Conservation (phyloP, 1,284 basidiomycete genomes). For the Rhodotorula sp. region DNA sequence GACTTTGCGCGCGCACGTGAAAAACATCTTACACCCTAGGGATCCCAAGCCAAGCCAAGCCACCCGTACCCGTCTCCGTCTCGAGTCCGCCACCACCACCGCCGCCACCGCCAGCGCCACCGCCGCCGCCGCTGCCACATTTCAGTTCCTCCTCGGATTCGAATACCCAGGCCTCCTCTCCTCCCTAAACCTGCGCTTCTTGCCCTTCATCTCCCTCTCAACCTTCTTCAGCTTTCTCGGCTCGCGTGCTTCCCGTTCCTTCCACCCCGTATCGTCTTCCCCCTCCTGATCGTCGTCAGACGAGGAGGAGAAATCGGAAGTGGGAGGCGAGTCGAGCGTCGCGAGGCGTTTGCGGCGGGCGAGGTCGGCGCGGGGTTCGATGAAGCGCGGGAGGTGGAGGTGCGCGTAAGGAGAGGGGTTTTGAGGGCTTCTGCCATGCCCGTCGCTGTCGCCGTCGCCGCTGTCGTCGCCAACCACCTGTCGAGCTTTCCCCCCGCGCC, state of each 20-base stretch:
- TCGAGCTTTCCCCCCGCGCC: not conserved
- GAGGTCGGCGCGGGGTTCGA: conserved; percentile 23
- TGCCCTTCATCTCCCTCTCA: conserved; percentile 7
- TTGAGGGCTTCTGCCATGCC: too few species aligned
- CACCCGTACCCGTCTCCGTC: too few species aligned
- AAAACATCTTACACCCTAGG: too few species aligned
- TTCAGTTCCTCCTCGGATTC: conserved; percentile 26
- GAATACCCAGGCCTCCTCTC: conserved; percentile 23
- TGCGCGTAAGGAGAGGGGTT: not conserved
- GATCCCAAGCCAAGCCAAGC: too few species aligned
- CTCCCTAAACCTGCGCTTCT: conserved; percentile 15
- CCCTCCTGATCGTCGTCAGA: not conserved
- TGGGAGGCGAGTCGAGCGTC: conserved; percentile 13
- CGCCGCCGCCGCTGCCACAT: too few species aligned
- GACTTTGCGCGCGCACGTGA: too few species aligned
- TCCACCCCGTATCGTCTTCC: not conserved
- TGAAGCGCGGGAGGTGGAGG: conserved; percentile 9
- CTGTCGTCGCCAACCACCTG: not conserved
- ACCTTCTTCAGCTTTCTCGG: not conserved
- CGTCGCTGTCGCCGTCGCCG: not conserved
- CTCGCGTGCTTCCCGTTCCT: not conserved
- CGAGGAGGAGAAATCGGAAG: conserved; percentile 12
- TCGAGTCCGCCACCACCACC: too few species aligned
- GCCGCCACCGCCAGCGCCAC: too few species aligned
- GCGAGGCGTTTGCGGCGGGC: conserved; percentile 1